phyloP scores from a whole-genome alignment of 768 basidiomycete species.

The Pisolithus marmoratus region DNA sequence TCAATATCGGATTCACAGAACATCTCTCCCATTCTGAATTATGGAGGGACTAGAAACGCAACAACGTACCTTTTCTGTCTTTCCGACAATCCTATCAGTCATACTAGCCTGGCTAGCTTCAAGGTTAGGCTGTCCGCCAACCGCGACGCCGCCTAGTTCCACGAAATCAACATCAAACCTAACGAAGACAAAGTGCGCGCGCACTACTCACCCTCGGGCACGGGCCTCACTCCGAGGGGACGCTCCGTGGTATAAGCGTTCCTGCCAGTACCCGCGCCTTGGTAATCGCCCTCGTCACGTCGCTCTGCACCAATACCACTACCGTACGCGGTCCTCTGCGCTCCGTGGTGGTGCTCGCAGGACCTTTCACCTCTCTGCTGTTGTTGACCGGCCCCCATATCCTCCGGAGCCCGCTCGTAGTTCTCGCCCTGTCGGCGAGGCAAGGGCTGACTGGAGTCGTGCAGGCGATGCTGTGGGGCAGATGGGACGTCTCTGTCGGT shows the following conservation, averaged over 20 bases:
- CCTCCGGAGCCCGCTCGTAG: slow-evolving; percentile 17
- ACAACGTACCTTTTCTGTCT: slow-evolving; percentile 45
- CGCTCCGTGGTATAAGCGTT: slow-evolving; percentile 29
- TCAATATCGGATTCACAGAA: too few relatives aligned
- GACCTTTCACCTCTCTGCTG: not conserved
- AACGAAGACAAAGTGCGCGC: too few relatives aligned
- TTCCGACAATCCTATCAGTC: slow-evolving; percentile 52
- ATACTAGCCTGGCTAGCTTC: slow-evolving; percentile 36
- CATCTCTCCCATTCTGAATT: too few relatives aligned
- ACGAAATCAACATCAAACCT: too few relatives aligned
- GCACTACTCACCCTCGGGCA: slow-evolving; percentile 23
- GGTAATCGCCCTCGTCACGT: not conserved
- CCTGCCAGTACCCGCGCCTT: not conserved
- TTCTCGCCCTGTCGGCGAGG: slow-evolving; percentile 1
- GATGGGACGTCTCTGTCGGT: not conserved
- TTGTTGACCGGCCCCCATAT: slow-evolving; percentile 9
- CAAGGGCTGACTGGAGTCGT: slow-evolving; percentile 44
- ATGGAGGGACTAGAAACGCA: too few relatives aligned
- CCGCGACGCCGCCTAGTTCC: slow-evolving; percentile 18
- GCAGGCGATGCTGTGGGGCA: slow-evolving; percentile 38
- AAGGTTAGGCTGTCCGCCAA: slow-evolving; percentile 16
- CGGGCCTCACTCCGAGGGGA: slow-evolving; percentile 34
- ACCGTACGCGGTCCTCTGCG: not conserved
- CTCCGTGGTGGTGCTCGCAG: not conserved
- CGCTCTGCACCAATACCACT: not conserved